Base-by-base conservation (phyloP, 1,284 basidiomycete species). In the Anthracocystis setariae region DNA sequence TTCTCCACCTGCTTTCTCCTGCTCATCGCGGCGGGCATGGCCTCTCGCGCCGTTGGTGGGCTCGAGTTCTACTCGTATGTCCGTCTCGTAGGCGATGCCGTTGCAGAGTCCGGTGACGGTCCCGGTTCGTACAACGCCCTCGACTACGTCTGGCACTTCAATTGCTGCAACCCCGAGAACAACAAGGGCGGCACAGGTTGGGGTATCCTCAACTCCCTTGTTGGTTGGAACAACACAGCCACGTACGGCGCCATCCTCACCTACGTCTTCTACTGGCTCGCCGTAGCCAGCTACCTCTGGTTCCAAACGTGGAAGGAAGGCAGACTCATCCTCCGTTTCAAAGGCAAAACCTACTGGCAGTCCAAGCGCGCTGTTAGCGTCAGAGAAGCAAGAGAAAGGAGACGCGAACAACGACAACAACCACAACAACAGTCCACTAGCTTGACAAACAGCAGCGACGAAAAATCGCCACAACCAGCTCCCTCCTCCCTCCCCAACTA, bases 131-230 rank as follows among this genome's bases (percentile, higher is more conserved):
- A 77, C 73, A 56, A 80, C 37, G 54, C 72, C 10, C 55, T 49
- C 8, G 72, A 66, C 32, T 80, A 80, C 63, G 59, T 81, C 32
- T 81, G 76, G 70, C 78, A 81, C 82, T 87, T 89, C 84, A 94
- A 94, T 83, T 92, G 92, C 71, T 94, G 89, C 50, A 91, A 89
- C 74, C 94, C 84, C 0, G 91, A 90, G 47, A 54, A 74, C 59
- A 64, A 78, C 69, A 73, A 77, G 61, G 63, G 78, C 89, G 78
- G 77, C 8, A 67, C 58, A 8, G 78, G 79, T 13, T 82, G 78
- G 78, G 62, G 73, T 8, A 73, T 82, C 17, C 48, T 82, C 43
- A 82, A 82, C 62, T 69, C 74, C 3, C 58, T 82, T 13, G 63
- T 78, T 4, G 80, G 80, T 12, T 82, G 78, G 78, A 81, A 79